Percentiles rank a stretch among this genome's conserved stretches.
Evolutionary conservation across 768 basidiomycete genomes (phyloP).

Genomic region (Pulveroboletus sp.): DNA sequence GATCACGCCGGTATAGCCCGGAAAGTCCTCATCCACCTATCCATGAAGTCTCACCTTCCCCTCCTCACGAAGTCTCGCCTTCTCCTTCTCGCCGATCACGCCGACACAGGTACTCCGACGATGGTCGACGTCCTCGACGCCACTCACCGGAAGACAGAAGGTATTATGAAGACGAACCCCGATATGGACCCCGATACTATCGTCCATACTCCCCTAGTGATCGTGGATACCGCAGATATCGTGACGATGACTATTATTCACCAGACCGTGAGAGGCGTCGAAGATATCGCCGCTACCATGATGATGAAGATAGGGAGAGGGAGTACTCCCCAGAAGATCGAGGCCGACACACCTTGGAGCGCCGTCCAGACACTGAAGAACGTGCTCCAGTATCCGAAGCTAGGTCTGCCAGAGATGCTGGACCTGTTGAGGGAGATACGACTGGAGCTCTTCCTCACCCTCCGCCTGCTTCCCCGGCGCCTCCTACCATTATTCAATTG

Average conservation of each 20-base stretch:
- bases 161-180: constrained; percentile 11
- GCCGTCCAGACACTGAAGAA: constrained; percentile 1
- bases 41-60: constrained; percentile 1
- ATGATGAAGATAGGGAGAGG: constrained; percentile 1
- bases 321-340: constrained; percentile 12
- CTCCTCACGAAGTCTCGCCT: constrained; percentile 8
- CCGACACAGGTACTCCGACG: not conserved
- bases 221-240: constrained; percentile 11
- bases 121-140: constrained; percentile 21
- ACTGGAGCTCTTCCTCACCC: not conserved
- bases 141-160: constrained; percentile 17
- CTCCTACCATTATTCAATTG: constrained; percentile 29
- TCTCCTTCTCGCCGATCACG: constrained; percentile 1
- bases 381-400: constrained; percentile 6
- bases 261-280: constrained; percentile 10
- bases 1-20: constrained; percentile 13
- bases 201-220: constrained; percentile 17
- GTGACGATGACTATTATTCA: constrained; percentile 7
- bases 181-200: constrained; percentile 1
- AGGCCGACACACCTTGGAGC: not conserved
- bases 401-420: constrained; percentile 8
- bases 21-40: not conserved
- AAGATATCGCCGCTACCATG: not conserved
- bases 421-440: constrained; percentile 10
- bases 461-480: constrained; percentile 18